Evolutionary conservation across 2,329 filamentous ascomycete genomes (phyloP).

Genomic region (Thielaviopsis populi): DNA sequence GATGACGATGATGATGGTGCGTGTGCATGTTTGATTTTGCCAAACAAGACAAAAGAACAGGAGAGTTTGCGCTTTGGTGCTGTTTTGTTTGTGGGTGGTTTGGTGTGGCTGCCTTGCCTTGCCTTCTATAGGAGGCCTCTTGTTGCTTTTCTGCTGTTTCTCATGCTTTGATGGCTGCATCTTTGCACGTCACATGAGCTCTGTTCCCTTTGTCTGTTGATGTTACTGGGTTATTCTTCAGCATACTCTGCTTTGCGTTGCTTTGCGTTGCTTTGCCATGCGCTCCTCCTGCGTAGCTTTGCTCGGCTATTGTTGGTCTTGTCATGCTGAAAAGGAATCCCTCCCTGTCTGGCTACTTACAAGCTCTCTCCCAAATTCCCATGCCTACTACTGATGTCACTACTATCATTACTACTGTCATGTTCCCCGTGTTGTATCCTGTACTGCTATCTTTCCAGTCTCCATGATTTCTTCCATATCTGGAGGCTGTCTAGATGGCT

Average conservation of each 20-base stretch:
- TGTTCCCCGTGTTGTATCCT: constrained; percentile 1
- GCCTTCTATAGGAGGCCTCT: background rate
- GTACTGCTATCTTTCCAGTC: background rate
- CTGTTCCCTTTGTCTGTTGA: background rate
- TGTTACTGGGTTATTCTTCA: background rate
- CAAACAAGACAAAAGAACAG: constrained; percentile 1
- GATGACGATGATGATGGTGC: constrained; percentile 3
- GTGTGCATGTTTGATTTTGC: constrained; percentile 4
- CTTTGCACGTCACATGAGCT: background rate
- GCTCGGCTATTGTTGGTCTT: background rate
- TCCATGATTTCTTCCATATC: background rate
- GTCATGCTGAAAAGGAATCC: background rate
- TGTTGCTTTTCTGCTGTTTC: background rate
- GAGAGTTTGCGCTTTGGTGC: background rate
- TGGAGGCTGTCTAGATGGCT: background rate
- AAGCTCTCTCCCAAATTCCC: constrained; percentile 1
- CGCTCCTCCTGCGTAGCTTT: background rate
- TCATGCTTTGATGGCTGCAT: background rate
- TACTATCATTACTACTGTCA: background rate
- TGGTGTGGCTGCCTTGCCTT: too few species aligned
- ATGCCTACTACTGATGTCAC: background rate
- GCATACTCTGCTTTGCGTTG: background rate
- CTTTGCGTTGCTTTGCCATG: background rate
- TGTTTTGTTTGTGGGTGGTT: constrained; percentile 3
- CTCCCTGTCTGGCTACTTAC: constrained; percentile 1